Percentiles rank a stretch among this genome's conserved stretches.
Evolutionary conservation across 805 yeast genomes (phyloP).

Genomic region (Hanseniaspora valbyensis): DNA sequence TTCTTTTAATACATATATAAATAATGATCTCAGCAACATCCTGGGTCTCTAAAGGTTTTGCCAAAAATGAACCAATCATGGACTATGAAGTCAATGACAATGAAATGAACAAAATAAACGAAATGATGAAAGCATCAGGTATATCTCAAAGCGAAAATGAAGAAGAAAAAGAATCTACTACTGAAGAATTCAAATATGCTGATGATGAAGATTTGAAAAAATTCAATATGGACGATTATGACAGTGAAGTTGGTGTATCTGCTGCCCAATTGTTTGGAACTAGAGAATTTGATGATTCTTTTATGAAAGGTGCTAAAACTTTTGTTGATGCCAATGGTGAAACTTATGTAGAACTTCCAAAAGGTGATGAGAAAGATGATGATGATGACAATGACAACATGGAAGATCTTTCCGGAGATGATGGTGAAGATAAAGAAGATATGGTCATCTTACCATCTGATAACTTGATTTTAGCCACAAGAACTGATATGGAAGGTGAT

Average conservation of each 20-base stretch:
- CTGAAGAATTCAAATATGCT: constrained; percentile 22
- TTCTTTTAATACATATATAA: background rate
- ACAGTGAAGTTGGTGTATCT: constrained; percentile 43
- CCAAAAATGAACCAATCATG: constrained; percentile 76
- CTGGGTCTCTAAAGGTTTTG: constrained; percentile 95
- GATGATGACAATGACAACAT: constrained; percentile 36
- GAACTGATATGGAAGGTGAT: constrained; percentile 77
- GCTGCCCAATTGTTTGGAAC: constrained; percentile 13
- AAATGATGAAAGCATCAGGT: constrained; percentile 66
- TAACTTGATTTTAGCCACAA: constrained; percentile 76
- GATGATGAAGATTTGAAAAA: constrained; percentile 77
- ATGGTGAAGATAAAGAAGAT: constrained; percentile 69
- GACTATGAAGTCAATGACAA: constrained; percentile 79
- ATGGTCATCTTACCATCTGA: constrained; percentile 81
- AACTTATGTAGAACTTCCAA: constrained; percentile 23
- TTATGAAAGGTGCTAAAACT: constrained; percentile 18
- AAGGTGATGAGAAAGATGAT: constrained; percentile 33
- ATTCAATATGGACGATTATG: constrained; percentile 76
- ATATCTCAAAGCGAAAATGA: constrained; percentile 33
- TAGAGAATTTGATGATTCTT: constrained; percentile 28
- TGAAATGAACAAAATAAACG: constrained; percentile 82
- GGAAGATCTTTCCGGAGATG: constrained; percentile 31
- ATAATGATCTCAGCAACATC: constrained; percentile 78
- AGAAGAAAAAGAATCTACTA: constrained; percentile 24
- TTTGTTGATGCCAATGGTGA: constrained; percentile 26